Base-by-base conservation (phyloP, 177 flowering plant genomes). In the Telopea speciosissima region DNA sequence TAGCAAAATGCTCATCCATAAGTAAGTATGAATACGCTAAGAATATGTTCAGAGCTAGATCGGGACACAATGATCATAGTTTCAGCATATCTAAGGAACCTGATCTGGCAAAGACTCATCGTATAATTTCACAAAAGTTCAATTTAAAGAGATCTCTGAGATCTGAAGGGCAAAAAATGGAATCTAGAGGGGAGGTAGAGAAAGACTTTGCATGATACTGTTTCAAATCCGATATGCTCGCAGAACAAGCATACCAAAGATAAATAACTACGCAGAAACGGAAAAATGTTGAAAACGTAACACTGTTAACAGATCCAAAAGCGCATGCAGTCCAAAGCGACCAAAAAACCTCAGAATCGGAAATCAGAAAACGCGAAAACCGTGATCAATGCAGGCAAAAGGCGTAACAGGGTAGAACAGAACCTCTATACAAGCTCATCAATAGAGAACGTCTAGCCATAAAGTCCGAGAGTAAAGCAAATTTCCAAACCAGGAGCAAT, bases 351-450 rank as follows among this genome's bases (percentile, higher is more conserved):
- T 19, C 9, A 3, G n/a, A 44, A n/a, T 40, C 22, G 24, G 21
- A 22, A 45, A 49, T 13, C 17, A 42, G 25, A 44, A 17, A 69
- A 24, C 54, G 72, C 54, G 33, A 23, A 70, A 67, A 56, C 33
- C 70, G 67, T 44, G 52, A 56, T 49, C 62, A 76, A 76, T 65
- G 69, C 26, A 64, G 28, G 14, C 12, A 22, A 23, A 4, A 44
- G 61, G n/a, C 22, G 22, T n/a, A 5, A 52, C 40, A 36, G 40
- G 56, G 9, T 5, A 52, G 19, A 52, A 52, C 58, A 19, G 6
- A 52, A 19, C n/a, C 58, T 49, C 31, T 56, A 68, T 40, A 63
- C 33, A 16, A 22, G 52, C 59, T 22, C 62, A 23, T 65, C 68
- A 23, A 56, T 28, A 22, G 59, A 56, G 3, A 26, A 62, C 52